These are phyloP conservation scores for Solanum aculeatissimum DNA, from an alignment of 305 asterid species.

Conservation along the genomic window DNA sequence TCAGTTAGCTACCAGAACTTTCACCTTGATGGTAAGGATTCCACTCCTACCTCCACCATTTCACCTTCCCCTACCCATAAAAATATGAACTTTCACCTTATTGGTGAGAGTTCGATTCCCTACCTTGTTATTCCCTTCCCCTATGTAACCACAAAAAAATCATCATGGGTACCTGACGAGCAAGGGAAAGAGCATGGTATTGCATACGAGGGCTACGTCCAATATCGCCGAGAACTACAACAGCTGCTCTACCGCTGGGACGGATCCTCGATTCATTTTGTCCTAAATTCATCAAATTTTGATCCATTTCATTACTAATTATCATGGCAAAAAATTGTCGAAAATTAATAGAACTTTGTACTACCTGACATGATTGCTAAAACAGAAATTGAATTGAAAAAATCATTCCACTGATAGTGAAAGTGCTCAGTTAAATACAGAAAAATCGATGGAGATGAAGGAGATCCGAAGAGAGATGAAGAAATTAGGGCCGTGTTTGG, in stretches of 20 bases:
- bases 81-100: neutral
- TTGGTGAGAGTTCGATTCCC: neutral
- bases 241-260: slow-evolving; percentile 68
- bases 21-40: neutral
- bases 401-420: neutral
- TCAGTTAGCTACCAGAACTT: neutral
- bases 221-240: slow-evolving; percentile 90
- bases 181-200: slow-evolving; percentile 89
- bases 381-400: neutral
- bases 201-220: slow-evolving; percentile 99
- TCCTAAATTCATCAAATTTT: neutral
- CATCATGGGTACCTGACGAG: slow-evolving; percentile 50
- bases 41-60: neutral
- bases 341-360: neutral
- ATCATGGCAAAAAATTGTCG: neutral
- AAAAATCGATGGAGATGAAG: neutral
- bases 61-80: neutral
- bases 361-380: neutral
- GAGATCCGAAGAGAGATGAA: neutral
- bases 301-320: neutral
- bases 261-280: slow-evolving; percentile 16
- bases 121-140: neutral
- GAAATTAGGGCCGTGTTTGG: neutral
- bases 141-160: neutral
- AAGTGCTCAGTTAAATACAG: neutral